These are phyloP conservation scores for Tricholoma sp. DNA, from an alignment of 768 basidiomycete species.

Conservation along the genomic window DNA sequence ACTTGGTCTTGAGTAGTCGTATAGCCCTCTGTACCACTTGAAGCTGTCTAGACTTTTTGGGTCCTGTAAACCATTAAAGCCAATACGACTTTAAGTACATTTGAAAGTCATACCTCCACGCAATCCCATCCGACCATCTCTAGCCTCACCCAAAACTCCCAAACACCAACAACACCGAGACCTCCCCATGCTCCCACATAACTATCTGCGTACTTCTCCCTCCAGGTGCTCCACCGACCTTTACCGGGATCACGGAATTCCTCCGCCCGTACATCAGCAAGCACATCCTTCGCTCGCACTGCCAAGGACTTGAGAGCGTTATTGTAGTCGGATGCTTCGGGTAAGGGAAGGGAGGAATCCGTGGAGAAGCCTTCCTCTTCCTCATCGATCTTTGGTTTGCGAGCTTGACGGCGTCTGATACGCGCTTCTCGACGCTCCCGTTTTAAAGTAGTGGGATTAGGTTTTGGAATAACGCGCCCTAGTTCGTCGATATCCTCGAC, in stretches of 20 bases:
- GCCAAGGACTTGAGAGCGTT: conserved; percentile 54
- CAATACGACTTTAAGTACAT: conserved; percentile 2
- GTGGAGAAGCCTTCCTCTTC: conserved; percentile 86
- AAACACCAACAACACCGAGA: conserved; percentile 78
- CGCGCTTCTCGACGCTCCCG: conserved; percentile 60
- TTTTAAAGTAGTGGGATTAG: conserved; percentile 40
- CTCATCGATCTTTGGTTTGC: conserved; percentile 26
- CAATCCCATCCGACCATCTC: conserved; percentile 89
- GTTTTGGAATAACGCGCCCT: conserved; percentile 44
- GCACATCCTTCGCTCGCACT: conserved; percentile 47
- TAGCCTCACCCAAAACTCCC: conserved; percentile 92
- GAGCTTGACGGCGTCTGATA: conserved; percentile 44
- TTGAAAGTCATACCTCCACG: conserved; percentile 51
- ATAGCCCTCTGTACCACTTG: conserved; percentile 75
- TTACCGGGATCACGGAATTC: conserved; percentile 80
- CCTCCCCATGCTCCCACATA: conserved; percentile 92
- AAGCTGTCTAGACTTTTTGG: conserved; percentile 67
- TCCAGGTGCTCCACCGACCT: conserved; percentile 68
- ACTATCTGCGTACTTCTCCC: conserved; percentile 70
- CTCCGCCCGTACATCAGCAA: conserved; percentile 77
- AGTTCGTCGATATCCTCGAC: conserved; percentile 57
- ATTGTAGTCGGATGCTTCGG: conserved; percentile 67
- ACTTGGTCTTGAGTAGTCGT: conserved; percentile 67
- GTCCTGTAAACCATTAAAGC: conserved; percentile 31
- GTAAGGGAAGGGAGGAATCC: conserved; percentile 63